Evolutionary conservation across 2,329 filamentous ascomycete genomes (phyloP).

Genomic region (Claviceps humidiphila): DNA sequence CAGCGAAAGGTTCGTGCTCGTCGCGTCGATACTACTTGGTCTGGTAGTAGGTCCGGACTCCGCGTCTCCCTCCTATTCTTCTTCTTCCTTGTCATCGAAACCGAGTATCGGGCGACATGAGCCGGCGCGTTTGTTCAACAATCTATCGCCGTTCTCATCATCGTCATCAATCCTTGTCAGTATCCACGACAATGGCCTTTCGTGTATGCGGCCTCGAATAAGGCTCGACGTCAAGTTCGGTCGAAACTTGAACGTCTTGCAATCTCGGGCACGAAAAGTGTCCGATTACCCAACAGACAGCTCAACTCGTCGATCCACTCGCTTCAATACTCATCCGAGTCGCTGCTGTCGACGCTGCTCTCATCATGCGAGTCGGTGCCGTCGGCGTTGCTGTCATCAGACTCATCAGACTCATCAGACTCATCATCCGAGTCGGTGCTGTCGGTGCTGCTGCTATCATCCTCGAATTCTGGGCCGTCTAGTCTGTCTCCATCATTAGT

Average conservation of each 20-base stretch:
- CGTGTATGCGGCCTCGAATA: conserved; percentile 13
- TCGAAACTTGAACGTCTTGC: conserved; percentile 5
- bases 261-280: conserved; percentile 3
- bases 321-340: conserved; percentile 23
- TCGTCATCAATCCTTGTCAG: conserved; percentile 14
- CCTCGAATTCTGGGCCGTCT: too few relatives aligned
- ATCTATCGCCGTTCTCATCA: conserved; percentile 2
- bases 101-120: background rate
- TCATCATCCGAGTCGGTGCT: too few relatives aligned
- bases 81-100: conserved; percentile 2
- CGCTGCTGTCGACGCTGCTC: conserved; percentile 1
- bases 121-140: background rate
- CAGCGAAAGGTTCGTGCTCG: background rate
- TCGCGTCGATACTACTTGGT: background rate
- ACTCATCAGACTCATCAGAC: too few relatives aligned
- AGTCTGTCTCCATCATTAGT: background rate
- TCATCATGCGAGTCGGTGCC: background rate
- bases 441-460: too few relatives aligned
- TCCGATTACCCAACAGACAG: background rate
- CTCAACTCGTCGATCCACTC: conserved; percentile 24
- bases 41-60: background rate
- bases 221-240: background rate
- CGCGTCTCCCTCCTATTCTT: background rate
- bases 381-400: too few relatives aligned
- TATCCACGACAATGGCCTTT: conserved; percentile 15